Evolutionary conservation across 202 grass and related monocot species (phyloP).

Genomic region (Dendrocalamus latiflorus): DNA sequence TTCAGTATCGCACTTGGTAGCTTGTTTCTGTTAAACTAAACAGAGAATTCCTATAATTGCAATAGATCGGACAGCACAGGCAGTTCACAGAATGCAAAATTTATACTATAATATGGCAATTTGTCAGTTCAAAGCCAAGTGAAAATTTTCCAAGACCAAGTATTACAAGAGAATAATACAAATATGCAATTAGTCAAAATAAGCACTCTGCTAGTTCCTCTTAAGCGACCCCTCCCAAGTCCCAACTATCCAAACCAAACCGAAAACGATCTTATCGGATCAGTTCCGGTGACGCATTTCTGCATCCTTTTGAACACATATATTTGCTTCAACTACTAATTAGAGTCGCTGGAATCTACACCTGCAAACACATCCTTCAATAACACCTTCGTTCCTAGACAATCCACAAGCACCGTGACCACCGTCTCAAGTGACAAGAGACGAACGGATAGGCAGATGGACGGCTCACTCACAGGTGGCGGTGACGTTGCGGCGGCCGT

Average conservation of each 20-base stretch:
- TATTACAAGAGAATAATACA: neutral
- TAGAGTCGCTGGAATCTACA: neutral
- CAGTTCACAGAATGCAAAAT: neutral
- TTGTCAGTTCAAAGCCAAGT: neutral
- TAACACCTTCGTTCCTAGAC: neutral
- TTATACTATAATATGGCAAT: neutral
- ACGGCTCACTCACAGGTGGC: conserved; percentile 48
- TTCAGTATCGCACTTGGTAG: neutral
- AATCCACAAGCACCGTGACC: neutral
- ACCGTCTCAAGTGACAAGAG: neutral
- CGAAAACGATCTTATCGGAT: neutral
- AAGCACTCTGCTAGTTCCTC: neutral
- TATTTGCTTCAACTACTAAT: neutral
- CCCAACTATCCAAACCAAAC: neutral
- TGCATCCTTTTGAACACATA: neutral
- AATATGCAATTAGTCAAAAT: neutral
- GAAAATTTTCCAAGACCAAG: neutral
- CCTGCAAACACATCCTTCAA: neutral
- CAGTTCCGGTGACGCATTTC: neutral
- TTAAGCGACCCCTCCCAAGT: neutral
- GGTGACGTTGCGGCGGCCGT: conserved; percentile 62
- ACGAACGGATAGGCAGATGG: neutral
- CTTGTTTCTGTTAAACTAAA: neutral
- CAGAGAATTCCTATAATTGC: neutral
- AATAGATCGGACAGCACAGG: neutral